These are phyloP conservation scores for Daedalea quercina DNA, from an alignment of 768 basidiomycete species.

Conservation along the genomic window DNA sequence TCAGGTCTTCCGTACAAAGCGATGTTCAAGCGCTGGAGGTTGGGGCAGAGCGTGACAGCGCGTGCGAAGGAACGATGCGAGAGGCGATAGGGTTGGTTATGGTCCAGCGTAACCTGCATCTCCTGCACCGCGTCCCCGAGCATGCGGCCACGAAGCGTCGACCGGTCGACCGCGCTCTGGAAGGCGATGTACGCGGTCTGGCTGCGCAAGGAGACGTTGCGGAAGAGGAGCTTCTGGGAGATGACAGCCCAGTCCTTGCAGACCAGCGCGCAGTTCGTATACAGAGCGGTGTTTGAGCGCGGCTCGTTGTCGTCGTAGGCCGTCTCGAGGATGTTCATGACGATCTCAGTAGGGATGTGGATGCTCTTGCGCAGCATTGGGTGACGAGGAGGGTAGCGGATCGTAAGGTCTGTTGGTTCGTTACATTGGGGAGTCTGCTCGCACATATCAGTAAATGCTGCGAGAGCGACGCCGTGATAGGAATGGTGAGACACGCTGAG, in stretches of 20 bases:
- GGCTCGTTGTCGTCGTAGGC: constrained; percentile 35
- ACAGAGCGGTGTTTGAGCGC: constrained; percentile 32
- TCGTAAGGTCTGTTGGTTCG: constrained; percentile 33
- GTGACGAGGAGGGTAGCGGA: constrained; percentile 15
- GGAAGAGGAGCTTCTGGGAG: constrained; percentile 61
- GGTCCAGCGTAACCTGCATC: constrained; percentile 54
- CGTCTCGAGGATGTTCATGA: constrained; percentile 55
- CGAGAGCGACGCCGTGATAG: constrained; percentile 4
- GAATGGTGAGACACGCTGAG: too few species aligned
- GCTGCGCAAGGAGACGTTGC: constrained; percentile 45
- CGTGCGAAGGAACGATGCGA: constrained; percentile 49
- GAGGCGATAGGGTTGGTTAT: constrained; percentile 58
- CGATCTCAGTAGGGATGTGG: constrained; percentile 54
- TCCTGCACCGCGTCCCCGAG: constrained; percentile 48
- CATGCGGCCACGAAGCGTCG: constrained; percentile 39
- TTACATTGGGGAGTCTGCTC: constrained; percentile 13
- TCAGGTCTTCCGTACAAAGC: constrained; percentile 52
- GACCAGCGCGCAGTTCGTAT: constrained; percentile 53
- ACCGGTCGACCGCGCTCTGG: constrained; percentile 39
- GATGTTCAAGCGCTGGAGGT: constrained; percentile 48
- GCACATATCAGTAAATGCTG: not conserved
- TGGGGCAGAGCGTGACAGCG: constrained; percentile 53
- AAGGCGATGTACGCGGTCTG: constrained; percentile 51
- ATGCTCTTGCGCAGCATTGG: constrained; percentile 1
- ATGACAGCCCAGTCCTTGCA: constrained; percentile 60